Percentiles rank a stretch among this genome's conserved stretches.
These are phyloP conservation scores for Gautieria morchelliformis DNA, from an alignment of 768 basidiomycete genomes.

Conservation along the genomic window DNA sequence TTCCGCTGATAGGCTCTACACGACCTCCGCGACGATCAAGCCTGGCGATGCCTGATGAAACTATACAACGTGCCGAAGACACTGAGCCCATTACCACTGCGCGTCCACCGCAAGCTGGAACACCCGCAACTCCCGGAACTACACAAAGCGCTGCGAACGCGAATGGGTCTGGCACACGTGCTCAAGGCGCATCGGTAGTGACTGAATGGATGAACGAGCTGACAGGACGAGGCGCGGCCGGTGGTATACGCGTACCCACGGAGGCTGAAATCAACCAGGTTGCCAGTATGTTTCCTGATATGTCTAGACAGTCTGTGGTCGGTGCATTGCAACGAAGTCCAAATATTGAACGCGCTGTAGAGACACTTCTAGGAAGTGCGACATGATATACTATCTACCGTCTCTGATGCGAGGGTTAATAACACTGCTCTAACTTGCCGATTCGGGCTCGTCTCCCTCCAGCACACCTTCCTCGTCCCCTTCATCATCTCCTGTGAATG, in stretches of 20 bases:
- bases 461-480: slow-evolving; percentile 34
- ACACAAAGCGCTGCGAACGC: slow-evolving; percentile 17
- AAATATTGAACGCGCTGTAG: slow-evolving; percentile 75
- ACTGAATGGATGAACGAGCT: slow-evolving; percentile 75
- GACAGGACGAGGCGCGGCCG: slow-evolving; percentile 48
- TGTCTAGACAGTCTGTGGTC: slow-evolving; percentile 62
- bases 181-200: slow-evolving; percentile 37
- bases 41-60: slow-evolving; percentile 61
- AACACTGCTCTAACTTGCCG: slow-evolving; percentile 17
- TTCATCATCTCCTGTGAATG: slow-evolving; percentile 80
- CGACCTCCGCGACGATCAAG: slow-evolving; percentile 57
- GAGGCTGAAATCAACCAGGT: slow-evolving; percentile 71
- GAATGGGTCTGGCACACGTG: slow-evolving; percentile 14
- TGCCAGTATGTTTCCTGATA: slow-evolving; percentile 75
- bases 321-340: slow-evolving; percentile 74
- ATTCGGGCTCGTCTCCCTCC: slow-evolving; percentile 32
- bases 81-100: slow-evolving; percentile 63
- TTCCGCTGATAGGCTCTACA: slow-evolving; percentile 59
- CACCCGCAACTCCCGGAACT: slow-evolving; percentile 14
- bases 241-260: slow-evolving; percentile 58
- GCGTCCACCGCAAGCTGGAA: slow-evolving; percentile 22
- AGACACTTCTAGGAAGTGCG: slow-evolving; percentile 47
- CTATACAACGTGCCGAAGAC: slow-evolving; percentile 22
- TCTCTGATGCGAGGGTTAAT: background rate
- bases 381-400: background rate